A percentile compares a stretch with the other conserved stretches of the same genome.
Conservation (phyloP, 495 filamentous ascomycete species). For the Collariella sp. region DNA sequence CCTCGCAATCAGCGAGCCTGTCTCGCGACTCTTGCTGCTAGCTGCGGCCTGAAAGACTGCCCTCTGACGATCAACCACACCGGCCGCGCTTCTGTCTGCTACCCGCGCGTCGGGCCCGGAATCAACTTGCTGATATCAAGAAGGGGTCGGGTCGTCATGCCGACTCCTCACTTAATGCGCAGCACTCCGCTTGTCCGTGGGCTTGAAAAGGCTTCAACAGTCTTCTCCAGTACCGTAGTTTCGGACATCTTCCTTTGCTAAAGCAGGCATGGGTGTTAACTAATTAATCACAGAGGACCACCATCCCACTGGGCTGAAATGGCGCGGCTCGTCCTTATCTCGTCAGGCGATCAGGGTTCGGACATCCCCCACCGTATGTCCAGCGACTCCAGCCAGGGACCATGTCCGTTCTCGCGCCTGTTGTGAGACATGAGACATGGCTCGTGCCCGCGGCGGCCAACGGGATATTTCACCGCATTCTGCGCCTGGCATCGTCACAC, state of each 20-base stretch:
- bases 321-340: slow-evolving; percentile 9
- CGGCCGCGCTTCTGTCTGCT: neutral
- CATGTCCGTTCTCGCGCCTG: slow-evolving; percentile 7
- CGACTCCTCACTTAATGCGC: neutral
- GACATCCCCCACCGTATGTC: slow-evolving; percentile 32
- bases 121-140: neutral
- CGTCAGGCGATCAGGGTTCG: slow-evolving; percentile 12
- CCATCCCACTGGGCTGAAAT: neutral
- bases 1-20: neutral
- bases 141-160: neutral
- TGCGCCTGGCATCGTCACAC: slow-evolving; percentile 8
- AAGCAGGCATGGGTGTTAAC: neutral
- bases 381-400: slow-evolving; percentile 1
- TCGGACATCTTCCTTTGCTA: neutral
- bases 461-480: slow-evolving; percentile 11
- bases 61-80: neutral
- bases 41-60: neutral
- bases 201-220: neutral
- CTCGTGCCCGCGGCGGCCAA: neutral
- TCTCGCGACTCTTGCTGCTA: neutral
- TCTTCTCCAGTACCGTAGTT: neutral
- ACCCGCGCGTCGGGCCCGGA: neutral
- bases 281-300: neutral
- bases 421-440: slow-evolving; percentile 15
- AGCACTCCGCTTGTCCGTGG: no score